A percentile compares a stretch with the other conserved stretches of the same genome.
phyloP scores from a whole-genome alignment of 768 basidiomycete genomes.

The Amanita phalloides region DNA sequence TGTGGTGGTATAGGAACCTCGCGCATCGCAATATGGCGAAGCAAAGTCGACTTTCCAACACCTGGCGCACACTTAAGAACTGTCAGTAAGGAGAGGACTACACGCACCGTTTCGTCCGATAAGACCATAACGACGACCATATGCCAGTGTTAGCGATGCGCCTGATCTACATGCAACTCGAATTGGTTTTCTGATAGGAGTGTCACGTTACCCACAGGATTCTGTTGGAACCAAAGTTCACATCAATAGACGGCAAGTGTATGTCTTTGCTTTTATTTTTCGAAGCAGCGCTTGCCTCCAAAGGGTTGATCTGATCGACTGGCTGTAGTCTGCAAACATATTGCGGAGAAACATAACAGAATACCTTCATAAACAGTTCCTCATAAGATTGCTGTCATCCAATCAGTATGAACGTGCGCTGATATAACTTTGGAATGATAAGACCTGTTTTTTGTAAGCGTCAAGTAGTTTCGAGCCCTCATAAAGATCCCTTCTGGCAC shows the following conservation, averaged over 20 bases:
- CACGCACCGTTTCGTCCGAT: slow-evolving; percentile 78
- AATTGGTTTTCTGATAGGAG: not conserved
- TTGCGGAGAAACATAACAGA: not conserved
- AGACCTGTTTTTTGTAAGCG: slow-evolving; percentile 80
- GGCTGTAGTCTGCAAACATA: not conserved
- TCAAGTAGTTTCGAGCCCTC: slow-evolving; percentile 95
- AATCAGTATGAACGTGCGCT: not conserved
- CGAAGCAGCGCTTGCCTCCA: slow-evolving; percentile 63
- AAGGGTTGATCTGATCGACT: slow-evolving; percentile 67
- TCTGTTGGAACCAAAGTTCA: slow-evolving; percentile 90
- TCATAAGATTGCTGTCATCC: slow-evolving; percentile 81
- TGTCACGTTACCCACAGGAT: slow-evolving; percentile 49
- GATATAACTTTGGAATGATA: slow-evolving; percentile 6
- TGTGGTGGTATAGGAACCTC: slow-evolving; percentile 91
- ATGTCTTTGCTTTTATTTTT: slow-evolving; percentile 99
- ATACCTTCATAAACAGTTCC: slow-evolving; percentile 96
- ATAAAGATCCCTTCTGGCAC: slow-evolving; percentile 82
- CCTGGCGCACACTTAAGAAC: slow-evolving; percentile 24
- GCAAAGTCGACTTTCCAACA: slow-evolving; percentile 94
- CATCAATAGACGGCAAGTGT: slow-evolving; percentile 89
- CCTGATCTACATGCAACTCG: slow-evolving; percentile 43
- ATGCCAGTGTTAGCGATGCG: slow-evolving; percentile 77
- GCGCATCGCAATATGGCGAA: slow-evolving; percentile 89
- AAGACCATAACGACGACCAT: slow-evolving; percentile 84
- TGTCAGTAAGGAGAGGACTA: not conserved